phyloP scores from a whole-genome alignment of 495 filamentous ascomycete genomes.

The Terfezia boudieri region DNA sequence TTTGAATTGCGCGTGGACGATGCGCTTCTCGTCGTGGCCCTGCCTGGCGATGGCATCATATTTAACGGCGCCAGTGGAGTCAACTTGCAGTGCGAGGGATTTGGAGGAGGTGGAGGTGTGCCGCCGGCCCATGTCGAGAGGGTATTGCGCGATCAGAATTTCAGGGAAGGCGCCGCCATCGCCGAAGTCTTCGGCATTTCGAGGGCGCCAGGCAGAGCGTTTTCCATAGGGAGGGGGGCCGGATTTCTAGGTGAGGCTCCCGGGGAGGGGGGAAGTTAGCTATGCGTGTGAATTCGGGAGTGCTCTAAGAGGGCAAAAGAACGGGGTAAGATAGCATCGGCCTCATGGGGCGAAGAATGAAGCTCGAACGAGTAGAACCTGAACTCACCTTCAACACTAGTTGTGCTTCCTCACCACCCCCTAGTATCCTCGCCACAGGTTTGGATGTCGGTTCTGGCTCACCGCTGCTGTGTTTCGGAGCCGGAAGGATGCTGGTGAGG shows the following conservation, averaged over 20 bases:
- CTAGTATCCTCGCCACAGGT: conserved; percentile 49
- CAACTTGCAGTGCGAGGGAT: conserved; percentile 75
- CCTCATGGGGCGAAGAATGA: background rate
- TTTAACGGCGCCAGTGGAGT: conserved; percentile 77
- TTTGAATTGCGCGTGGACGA: conserved; percentile 88
- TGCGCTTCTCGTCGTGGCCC: conserved; percentile 60
- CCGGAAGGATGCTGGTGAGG: conserved; percentile 63
- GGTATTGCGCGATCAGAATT: conserved; percentile 83
- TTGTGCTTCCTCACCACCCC: conserved; percentile 62
- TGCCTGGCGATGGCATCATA: conserved; percentile 89
- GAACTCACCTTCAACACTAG: conserved; percentile 51
- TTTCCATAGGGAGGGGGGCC: conserved; percentile 77
- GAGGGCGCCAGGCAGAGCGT: conserved; percentile 68
- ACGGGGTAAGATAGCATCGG: conserved; percentile 4
- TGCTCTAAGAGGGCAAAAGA: background rate
- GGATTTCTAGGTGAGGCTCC: conserved; percentile 30
- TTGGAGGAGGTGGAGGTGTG: conserved; percentile 39
- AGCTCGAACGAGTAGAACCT: background rate
- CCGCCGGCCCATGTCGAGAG: conserved; percentile 81
- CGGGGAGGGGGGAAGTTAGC: background rate
- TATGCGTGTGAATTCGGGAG: background rate
- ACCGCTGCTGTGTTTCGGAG: conserved; percentile 70
- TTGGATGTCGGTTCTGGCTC: conserved; percentile 49
- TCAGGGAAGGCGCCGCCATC: conserved; percentile 96
- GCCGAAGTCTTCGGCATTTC: conserved; percentile 70